Evolutionary conservation across 768 basidiomycete species (phyloP).

Genomic region (Serendipita vermifera): DNA sequence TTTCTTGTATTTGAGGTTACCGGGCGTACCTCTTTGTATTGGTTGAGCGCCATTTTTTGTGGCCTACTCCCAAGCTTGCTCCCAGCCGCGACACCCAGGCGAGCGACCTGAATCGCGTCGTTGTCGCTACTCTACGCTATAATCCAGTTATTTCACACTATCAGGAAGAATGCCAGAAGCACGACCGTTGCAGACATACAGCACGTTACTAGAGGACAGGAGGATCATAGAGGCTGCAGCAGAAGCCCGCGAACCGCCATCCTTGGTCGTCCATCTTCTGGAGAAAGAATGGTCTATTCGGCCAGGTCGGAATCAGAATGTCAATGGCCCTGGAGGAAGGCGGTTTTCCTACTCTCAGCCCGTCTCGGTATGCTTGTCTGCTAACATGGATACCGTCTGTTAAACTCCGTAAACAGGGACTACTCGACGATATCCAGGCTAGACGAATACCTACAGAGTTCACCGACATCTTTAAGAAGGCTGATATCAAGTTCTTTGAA

Average conservation of each 20-base stretch:
- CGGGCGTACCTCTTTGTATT: constrained; percentile 29
- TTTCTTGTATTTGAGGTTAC: neutral
- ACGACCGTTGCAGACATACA: constrained; percentile 10
- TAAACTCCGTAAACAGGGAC: constrained; percentile 34
- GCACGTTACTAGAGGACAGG: constrained; percentile 56
- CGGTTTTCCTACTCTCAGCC: constrained; percentile 72
- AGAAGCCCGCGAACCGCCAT: constrained; percentile 48
- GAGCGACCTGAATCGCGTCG: too few species aligned
- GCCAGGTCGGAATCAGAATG: constrained; percentile 50
- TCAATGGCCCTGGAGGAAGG: too few species aligned
- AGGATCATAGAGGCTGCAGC: constrained; percentile 46
- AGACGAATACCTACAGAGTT: constrained; percentile 79
- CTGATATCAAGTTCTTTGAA: constrained; percentile 69
- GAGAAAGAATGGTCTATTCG: constrained; percentile 75
- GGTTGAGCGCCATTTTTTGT: too few species aligned
- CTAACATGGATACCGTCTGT: neutral
- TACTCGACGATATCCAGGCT: constrained; percentile 72
- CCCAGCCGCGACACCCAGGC: too few species aligned
- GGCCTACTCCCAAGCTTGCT: too few species aligned
- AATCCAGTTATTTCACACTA: neutral
- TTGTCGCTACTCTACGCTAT: too few species aligned
- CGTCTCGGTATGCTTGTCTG: constrained; percentile 37
- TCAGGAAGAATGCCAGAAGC: neutral
- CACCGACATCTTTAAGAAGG: constrained; percentile 62
- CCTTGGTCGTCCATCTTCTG: constrained; percentile 67